Base-by-base conservation (phyloP, 257 asterid species). In the Apocynum venetum region DNA sequence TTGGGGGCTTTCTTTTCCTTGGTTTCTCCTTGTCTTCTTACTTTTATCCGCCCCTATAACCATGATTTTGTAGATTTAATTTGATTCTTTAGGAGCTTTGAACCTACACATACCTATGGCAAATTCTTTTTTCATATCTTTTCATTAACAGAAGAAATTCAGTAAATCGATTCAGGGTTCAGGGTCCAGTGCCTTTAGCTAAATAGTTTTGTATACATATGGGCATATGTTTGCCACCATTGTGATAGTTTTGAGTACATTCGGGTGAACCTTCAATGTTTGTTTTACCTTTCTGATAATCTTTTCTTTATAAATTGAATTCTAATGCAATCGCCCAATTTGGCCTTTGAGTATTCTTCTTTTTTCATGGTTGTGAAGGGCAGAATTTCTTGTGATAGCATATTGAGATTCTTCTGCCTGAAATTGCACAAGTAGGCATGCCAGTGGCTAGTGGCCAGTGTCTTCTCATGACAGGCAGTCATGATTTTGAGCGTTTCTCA, bases 1-100 rank as follows among this genome's bases (percentile, higher is more conserved):
- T 91, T 0, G 99, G 98, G 76, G 99, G 99, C 36, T 79, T 95
- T 80, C 97, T 95, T 53, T 95, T 95, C 91, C 90, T 95, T 6
- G 89, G 99, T 31, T 95, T 95, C 77, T 93, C 98, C 8, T 64
- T 95, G 83, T 93, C 98, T 25, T 93, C 98, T 0, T 91, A 90
- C 84, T 91, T 91, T 73, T 93, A 93, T 78, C 98, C 98, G 66
- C 96, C 98, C 20, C 89, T 93, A 73, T 93, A 76, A 91, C 83
- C 31, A 17, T 48, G 6, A 13, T 82, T 82, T 85, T 85, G 85
- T 83, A 83, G 86, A 82, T 86, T 73, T 47, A 73, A 67, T 51
- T 72, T 41, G 9, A 81, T 66, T 81, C 77, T 63, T 71, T 56
- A 52, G 79, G 35, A 31, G 8, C 57, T 53, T 44, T 77, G 73